Base-by-base conservation (phyloP, 2,329 filamentous ascomycete species). In the Hymenoscyphus occultus region DNA sequence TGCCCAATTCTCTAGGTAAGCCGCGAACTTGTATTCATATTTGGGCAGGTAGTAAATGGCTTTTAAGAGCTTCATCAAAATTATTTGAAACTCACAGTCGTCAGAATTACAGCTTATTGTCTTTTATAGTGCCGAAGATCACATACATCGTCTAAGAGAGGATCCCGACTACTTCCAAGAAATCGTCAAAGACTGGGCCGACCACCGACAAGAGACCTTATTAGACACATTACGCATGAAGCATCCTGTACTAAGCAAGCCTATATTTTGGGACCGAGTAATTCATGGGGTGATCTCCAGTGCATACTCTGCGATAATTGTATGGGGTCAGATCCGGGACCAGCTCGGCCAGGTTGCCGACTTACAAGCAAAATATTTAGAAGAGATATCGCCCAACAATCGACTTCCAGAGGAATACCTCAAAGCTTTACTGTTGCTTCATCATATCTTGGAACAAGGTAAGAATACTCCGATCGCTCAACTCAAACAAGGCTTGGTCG, bases 161-260 rank as follows among this genome's bases (percentile, higher is more conserved):
- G 86, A 89, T 70, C 85, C 85, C 0, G 74, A 74, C 0, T 87
- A 86, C 73, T 88, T 87, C 67, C 73, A 77, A 3, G 76, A 82
- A 1, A 63, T 74, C 0, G 56, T 85, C 1, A 67, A 71, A 9
- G 80, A 84, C 1, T 69, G 71, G 35, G 77, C 75, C 28, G 82
- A 85, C 13, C 84, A 87, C 69, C 75, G 79, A 0, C 72, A 74
- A 9, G 79, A 83, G 59, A 72, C 76, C 62, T 19, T 84, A 19
- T 77, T 72, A n/a, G 82, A 84, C 61, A 67, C 63, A 0, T 32
- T 71, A 3, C 78, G 78, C n/a, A 42, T 22, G 10, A 39, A 16
- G 9, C 68, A 72, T 64, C 69, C 71, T 19, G 39, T 64, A 7
- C 61, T 68, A 22, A 42, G 64, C 14, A 67, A 69, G 42, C 62